These are phyloP conservation scores for Diaporthe sp. DNA, from an alignment of 2,329 filamentous ascomycete genomes.

Conservation along the genomic window DNA sequence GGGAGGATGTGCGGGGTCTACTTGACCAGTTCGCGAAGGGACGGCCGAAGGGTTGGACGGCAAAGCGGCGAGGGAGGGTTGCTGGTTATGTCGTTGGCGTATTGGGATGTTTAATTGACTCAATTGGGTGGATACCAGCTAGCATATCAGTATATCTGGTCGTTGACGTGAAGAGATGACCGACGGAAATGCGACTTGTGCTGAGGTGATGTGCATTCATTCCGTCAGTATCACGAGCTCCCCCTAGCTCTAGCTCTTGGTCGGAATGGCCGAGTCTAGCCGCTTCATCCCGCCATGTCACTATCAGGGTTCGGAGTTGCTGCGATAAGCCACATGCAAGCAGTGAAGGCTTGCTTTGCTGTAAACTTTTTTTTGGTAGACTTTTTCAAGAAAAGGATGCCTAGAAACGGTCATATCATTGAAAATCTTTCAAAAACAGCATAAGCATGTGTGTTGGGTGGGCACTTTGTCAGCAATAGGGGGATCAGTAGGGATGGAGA, in stretches of 20 bases:
- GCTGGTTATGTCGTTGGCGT: background rate
- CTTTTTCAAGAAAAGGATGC: no score
- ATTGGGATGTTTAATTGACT: background rate
- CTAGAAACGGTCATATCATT: no score
- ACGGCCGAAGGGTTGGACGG: background rate
- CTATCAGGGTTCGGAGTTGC: background rate
- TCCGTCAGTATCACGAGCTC: slow-evolving; percentile 19
- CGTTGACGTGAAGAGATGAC: slow-evolving; percentile 17
- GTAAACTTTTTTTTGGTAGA: no score
- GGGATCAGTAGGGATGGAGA: no score
- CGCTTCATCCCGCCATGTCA: background rate
- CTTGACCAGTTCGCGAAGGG: background rate
- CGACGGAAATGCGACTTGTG: background rate
- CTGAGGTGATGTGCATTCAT: background rate
- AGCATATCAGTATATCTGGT: background rate
- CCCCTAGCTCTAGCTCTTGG: slow-evolving; percentile 8
- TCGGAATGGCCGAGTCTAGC: slow-evolving; percentile 14
- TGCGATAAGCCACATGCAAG: no score
- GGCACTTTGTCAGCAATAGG: no score
- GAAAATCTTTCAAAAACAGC: no score
- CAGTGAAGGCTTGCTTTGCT: no score
- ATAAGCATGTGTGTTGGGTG: no score
- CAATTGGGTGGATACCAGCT: slow-evolving; percentile 6
- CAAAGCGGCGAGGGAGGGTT: background rate
- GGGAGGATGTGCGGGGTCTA: slow-evolving; percentile 7